phyloP scores from a whole-genome alignment of 108 stramenopile genomes.

The Nannochloropsis granulata region DNA sequence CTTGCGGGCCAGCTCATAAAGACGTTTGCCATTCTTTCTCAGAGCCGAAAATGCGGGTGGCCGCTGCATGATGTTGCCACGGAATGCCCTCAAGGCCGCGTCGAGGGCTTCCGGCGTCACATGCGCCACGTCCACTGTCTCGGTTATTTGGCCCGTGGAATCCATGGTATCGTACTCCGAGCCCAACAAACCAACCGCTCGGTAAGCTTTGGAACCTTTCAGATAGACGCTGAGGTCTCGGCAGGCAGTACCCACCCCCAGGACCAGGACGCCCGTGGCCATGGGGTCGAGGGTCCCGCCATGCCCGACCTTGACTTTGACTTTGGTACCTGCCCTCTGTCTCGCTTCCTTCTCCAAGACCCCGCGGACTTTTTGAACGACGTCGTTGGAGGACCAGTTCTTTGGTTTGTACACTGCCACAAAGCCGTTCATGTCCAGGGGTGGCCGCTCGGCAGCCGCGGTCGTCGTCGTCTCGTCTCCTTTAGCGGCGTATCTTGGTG shows the following conservation, averaged over 20 bases:
- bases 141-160: slow-evolving; percentile 49
- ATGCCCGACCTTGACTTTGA: slow-evolving; percentile 67
- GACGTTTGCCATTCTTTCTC: slow-evolving; percentile 52
- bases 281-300: slow-evolving; percentile 91
- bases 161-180: slow-evolving; percentile 72
- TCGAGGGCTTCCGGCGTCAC: slow-evolving; percentile 38
- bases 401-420: slow-evolving; percentile 73
- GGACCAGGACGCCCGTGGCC: slow-evolving; percentile 75
- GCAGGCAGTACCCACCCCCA: slow-evolving; percentile 73
- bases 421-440: slow-evolving; percentile 42
- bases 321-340: slow-evolving; percentile 3
- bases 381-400: slow-evolving; percentile 70
- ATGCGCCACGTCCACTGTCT: slow-evolving; percentile 42
- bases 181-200: slow-evolving; percentile 50
- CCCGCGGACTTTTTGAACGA: slow-evolving; percentile 54
- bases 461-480: no score
- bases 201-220: slow-evolving; percentile 60
- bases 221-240: slow-evolving; percentile 55
- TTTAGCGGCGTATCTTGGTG: no score
- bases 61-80: slow-evolving; percentile 61
- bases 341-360: background rate
- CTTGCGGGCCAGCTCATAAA: slow-evolving; percentile 59
- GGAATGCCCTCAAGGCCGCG: slow-evolving; percentile 40
- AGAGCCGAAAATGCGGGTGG: slow-evolving; percentile 80
- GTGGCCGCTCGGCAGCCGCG: background rate